Evolutionary conservation across 108 stramenopile species (phyloP), one percentile per base, ranked within the genome.

Genomic region (Pseudonitzschia delicatissima): DNA sequence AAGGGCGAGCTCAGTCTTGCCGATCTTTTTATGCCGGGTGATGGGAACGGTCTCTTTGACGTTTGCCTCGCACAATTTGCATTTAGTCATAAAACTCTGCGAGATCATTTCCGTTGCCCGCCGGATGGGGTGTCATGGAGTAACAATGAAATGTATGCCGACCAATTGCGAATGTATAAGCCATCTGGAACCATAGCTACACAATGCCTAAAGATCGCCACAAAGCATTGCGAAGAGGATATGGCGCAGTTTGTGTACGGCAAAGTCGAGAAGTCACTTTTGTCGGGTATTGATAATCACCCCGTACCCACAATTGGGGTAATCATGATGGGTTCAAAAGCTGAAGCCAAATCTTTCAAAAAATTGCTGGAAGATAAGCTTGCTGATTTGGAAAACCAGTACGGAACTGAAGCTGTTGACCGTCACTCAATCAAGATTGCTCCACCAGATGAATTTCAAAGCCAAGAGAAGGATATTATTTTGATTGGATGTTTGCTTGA

Each of bases 31-130:
- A 8, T 39, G 37, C 37, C 37, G 6, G 37, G 37, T 11, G 13
- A 39, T 17, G 48, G 40, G 62, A 29, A 63, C 45, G 23, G 45
- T 63, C 3, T 45, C 25, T 63, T 47, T n/a, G 57, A 57, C 9
- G 32, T 57, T 21, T 57, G 29, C n/a, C 57, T 34, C 32, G 9
- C 29, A n/a, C 15, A 13, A 57, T 57, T 57, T 57, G 32, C 57
- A 17, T 8, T 8, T n/a, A 57, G 29, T 29, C 48, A n/a, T 20
- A 1, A 20, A 49, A 49, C 45, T 0, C 61, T 70, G 21, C 17
- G 33, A 27, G 69, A 70, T 36, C 60, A 70, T 42, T 70, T 62
- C 48, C 60, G 69, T 9, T 62, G 69, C 26, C 45, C 31, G 18
- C 45, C 55, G 17, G 55, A 58, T 7, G 45, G 55, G n/a, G 62